Conservation (phyloP, 2,329 filamentous ascomycete genomes). For the Nemania sp. region DNA sequence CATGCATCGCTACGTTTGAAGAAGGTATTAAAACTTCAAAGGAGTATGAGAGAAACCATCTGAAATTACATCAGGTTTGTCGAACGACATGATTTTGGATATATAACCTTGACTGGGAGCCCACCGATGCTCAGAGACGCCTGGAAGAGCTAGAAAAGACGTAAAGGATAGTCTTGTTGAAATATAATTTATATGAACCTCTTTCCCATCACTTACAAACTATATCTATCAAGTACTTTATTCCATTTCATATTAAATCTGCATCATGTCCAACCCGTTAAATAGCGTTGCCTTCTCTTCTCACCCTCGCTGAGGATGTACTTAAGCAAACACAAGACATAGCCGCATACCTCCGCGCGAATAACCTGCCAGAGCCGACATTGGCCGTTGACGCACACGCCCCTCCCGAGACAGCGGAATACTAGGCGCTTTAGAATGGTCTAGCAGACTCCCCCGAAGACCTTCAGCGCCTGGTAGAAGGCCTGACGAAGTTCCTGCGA, state of each 20-base stretch:
- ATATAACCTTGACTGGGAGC: too few species aligned
- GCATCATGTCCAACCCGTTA: background rate
- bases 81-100: too few species aligned
- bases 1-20: too few species aligned
- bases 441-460: constrained; percentile 12
- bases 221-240: background rate
- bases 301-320: constrained; percentile 6
- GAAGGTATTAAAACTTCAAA: too few species aligned
- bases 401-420: constrained; percentile 12
- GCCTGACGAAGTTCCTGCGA: constrained; percentile 6
- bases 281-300: background rate
- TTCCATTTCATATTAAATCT: background rate
- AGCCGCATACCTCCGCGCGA: background rate
- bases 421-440: background rate
- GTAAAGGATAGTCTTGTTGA: too few species aligned
- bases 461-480: constrained; percentile 15
- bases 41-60: too few species aligned
- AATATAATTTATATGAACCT: background rate
- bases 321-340: constrained; percentile 2
- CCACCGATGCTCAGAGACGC: too few species aligned
- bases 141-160: too few species aligned
- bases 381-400: background rate
- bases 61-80: too few species aligned
- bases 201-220: background rate
- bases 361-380: constrained; percentile 3